Percentiles rank a stretch among this genome's conserved stretches.
Conservation (phyloP, 371 early-diverging fungal genomes). For the Nematocida parisii region DNA sequence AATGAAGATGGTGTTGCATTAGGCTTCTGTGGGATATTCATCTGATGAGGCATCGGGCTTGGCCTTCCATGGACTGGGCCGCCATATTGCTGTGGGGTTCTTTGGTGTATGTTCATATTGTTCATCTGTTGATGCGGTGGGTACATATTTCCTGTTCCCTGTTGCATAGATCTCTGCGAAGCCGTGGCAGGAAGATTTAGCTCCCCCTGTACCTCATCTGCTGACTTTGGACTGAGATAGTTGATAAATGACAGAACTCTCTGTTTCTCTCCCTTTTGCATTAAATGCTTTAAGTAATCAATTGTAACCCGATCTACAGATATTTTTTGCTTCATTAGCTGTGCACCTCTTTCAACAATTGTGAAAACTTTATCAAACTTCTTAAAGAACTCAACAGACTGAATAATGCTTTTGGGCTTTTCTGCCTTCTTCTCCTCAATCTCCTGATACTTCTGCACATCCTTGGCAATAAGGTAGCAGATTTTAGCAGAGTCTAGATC, state of each 20-base stretch:
- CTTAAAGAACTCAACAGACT: slow-evolving; percentile 26
- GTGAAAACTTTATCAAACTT: slow-evolving; percentile 35
- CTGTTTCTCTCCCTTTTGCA: slow-evolving; percentile 39
- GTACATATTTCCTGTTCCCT: background rate
- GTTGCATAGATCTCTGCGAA: background rate
- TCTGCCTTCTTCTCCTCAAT: slow-evolving; percentile 32
- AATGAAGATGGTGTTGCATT: background rate
- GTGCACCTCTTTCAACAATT: slow-evolving; percentile 18
- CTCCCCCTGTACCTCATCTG: slow-evolving; percentile 1
- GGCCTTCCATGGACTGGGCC: background rate
- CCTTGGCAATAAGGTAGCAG: slow-evolving; percentile 47
- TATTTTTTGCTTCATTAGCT: slow-evolving; percentile 30
- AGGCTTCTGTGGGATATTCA: background rate
- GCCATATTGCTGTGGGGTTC: background rate
- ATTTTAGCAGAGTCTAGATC: slow-evolving; percentile 25
- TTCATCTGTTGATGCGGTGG: slow-evolving; percentile 2
- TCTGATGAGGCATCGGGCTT: background rate
- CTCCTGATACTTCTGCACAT: slow-evolving; percentile 55
- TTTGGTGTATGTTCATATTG: slow-evolving; percentile 15
- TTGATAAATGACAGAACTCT: slow-evolving; percentile 28
- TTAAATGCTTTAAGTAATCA: slow-evolving; percentile 40
- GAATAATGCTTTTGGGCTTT: slow-evolving; percentile 16
- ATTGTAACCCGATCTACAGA: slow-evolving; percentile 12
- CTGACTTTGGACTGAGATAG: slow-evolving; percentile 30
- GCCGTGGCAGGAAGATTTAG: background rate